phyloP scores from a whole-genome alignment of 208 protist genomes.

The Histomonas meleagridis region DNA sequence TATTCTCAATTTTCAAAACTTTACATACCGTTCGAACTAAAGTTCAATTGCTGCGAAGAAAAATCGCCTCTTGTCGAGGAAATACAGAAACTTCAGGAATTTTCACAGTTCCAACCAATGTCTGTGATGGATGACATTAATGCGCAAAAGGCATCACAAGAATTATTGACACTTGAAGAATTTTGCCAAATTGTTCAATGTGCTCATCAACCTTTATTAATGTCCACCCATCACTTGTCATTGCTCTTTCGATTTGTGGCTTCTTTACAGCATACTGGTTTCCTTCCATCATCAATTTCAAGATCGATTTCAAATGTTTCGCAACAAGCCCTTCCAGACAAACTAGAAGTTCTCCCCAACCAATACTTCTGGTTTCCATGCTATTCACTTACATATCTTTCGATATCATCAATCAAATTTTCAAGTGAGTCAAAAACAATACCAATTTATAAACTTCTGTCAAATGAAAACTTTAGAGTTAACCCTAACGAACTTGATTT shows the following conservation, averaged over 20 bases:
- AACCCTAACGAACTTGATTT: not conserved
- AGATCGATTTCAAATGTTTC: not conserved
- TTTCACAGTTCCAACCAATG: not conserved
- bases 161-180: not conserved
- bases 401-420: not conserved
- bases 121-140: not conserved
- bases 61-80: too few species aligned
- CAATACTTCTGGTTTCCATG: slow-evolving; percentile 29
- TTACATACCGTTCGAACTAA: not conserved
- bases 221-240: not conserved
- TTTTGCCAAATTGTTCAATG: slow-evolving; percentile 17
- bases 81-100: not conserved
- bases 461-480: not conserved
- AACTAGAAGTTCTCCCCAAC: not conserved
- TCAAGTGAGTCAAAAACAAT: not conserved
- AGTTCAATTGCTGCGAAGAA: too few species aligned
- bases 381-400: not conserved
- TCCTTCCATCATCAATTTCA: not conserved
- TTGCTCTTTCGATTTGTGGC: not conserved
- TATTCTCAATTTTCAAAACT: not conserved
- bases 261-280: not conserved
- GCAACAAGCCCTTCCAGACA: not conserved
- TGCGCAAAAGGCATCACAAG: not conserved
- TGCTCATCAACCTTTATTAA: slow-evolving; percentile 14
- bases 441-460: not conserved